phyloP scores from a whole-genome alignment of 768 basidiomycete genomes.

The Podaxis sp. region DNA sequence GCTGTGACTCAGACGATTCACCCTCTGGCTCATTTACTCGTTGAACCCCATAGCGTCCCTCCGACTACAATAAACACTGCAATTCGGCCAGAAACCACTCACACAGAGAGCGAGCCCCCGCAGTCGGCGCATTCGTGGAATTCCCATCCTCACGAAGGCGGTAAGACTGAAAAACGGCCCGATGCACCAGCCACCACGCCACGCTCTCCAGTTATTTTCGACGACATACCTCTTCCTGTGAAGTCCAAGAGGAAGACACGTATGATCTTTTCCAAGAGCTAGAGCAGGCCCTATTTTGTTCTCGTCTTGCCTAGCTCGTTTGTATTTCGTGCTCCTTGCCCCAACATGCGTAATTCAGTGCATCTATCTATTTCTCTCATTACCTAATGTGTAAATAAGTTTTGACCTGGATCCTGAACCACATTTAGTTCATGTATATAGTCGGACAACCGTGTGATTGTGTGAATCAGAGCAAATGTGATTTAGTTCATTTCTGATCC shows the following conservation, averaged over 20 bases:
- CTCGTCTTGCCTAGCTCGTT: neutral
- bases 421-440: neutral
- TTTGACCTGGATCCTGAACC: neutral
- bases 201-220: constrained; percentile 2
- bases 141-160: neutral
- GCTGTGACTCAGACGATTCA: neutral
- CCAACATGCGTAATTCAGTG: neutral
- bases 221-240: constrained; percentile 12
- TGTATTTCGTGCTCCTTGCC: neutral
- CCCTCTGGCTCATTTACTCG: constrained; percentile 10
- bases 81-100: neutral
- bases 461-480: neutral
- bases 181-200: neutral
- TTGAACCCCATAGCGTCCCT: constrained; percentile 4
- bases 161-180: neutral
- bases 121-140: neutral
- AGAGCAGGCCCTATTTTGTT: neutral
- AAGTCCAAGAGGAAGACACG: constrained; percentile 13
- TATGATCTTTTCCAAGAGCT: constrained; percentile 9
- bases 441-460: neutral
- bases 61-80: neutral
- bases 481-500: neutral
- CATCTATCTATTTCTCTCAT: neutral
- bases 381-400: neutral
- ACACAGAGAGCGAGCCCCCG: neutral